Evolutionary conservation across 768 basidiomycete genomes (phyloP).

Genomic region (Phlebiopsis flavidoalba): DNA sequence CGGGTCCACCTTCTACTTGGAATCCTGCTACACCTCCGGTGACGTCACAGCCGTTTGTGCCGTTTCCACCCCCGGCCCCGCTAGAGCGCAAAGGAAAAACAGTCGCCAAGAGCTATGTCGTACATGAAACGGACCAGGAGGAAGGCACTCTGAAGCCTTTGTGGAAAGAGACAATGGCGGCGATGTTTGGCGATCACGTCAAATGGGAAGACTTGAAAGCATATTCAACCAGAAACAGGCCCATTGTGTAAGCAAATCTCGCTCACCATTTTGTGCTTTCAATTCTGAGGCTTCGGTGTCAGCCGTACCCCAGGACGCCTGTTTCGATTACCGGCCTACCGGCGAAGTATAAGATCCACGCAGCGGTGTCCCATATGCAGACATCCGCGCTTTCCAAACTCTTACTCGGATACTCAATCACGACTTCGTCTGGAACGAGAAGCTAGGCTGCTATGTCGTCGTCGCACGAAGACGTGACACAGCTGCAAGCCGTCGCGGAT

Average conservation of each 20-base stretch:
- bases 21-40: neutral
- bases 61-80: slow-evolving; percentile 23
- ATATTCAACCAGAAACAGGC: slow-evolving; percentile 60
- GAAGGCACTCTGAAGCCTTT: slow-evolving; percentile 43
- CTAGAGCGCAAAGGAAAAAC: slow-evolving; percentile 39
- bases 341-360: slow-evolving; percentile 80
- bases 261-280: slow-evolving; percentile 8
- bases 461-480: neutral
- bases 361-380: slow-evolving; percentile 76
- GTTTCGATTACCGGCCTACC: slow-evolving; percentile 75
- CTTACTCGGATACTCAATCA: slow-evolving; percentile 60
- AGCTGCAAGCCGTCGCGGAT: neutral
- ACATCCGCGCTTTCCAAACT: slow-evolving; percentile 56
- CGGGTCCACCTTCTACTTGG: neutral
- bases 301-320: slow-evolving; percentile 65
- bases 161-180: slow-evolving; percentile 72
- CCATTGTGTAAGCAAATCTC: slow-evolving; percentile 43
- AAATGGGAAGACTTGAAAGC: slow-evolving; percentile 73
- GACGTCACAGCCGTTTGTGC: neutral
- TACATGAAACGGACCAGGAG: slow-evolving; percentile 56
- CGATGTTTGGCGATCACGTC: slow-evolving; percentile 82
- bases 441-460: slow-evolving; percentile 36
- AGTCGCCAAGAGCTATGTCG: slow-evolving; percentile 62
- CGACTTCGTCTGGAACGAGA: slow-evolving; percentile 60
- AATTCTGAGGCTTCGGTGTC: neutral